Percentiles rank a stretch among this genome's conserved stretches.
These are phyloP conservation scores for Apiotrichum gamsii DNA, from an alignment of 1,284 basidiomycete genomes.

Conservation along the genomic window DNA sequence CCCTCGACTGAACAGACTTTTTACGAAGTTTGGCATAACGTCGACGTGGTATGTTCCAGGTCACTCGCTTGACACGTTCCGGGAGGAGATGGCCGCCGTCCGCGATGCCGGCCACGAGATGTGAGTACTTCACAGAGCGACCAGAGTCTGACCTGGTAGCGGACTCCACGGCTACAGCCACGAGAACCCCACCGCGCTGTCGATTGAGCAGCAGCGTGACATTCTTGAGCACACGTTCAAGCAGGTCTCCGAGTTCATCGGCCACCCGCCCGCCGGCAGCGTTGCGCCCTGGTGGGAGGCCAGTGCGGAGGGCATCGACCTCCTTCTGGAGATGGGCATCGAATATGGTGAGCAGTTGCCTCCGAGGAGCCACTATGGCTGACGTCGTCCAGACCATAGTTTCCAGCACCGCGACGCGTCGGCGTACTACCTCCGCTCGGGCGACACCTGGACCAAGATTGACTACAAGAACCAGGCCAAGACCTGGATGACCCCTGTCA, in stretches of 20 bases:
- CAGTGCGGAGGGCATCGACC: constrained; percentile 60
- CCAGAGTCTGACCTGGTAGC: constrained; percentile 9
- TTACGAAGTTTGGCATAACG: constrained; percentile 64
- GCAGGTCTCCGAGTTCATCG: constrained; percentile 62
- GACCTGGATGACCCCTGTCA: constrained; percentile 70
- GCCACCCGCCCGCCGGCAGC: constrained; percentile 58
- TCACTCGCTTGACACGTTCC: constrained; percentile 49
- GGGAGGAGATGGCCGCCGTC: constrained; percentile 45
- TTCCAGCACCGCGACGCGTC: constrained; percentile 55
- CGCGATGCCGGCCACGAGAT: constrained; percentile 49
- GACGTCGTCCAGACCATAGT: constrained; percentile 51
- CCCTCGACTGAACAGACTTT: constrained; percentile 62
- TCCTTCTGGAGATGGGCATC: constrained; percentile 67
- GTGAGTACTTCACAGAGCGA: constrained; percentile 16
- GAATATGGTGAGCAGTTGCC: constrained; percentile 65
- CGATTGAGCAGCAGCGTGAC: constrained; percentile 62
- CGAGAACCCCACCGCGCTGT: constrained; percentile 63
- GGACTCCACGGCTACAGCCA: constrained; percentile 71
- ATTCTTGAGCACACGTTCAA: constrained; percentile 64
- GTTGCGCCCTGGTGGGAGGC: constrained; percentile 78
- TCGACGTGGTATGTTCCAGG: constrained; percentile 65
- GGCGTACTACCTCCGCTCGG: constrained; percentile 63
- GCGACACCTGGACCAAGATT: constrained; percentile 69
- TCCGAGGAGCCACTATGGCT: too few species aligned
- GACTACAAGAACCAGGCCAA: constrained; percentile 58